These are phyloP conservation scores for Saksenaea oblongispora DNA, from an alignment of 371 early-diverging fungal species.

Conservation along the genomic window DNA sequence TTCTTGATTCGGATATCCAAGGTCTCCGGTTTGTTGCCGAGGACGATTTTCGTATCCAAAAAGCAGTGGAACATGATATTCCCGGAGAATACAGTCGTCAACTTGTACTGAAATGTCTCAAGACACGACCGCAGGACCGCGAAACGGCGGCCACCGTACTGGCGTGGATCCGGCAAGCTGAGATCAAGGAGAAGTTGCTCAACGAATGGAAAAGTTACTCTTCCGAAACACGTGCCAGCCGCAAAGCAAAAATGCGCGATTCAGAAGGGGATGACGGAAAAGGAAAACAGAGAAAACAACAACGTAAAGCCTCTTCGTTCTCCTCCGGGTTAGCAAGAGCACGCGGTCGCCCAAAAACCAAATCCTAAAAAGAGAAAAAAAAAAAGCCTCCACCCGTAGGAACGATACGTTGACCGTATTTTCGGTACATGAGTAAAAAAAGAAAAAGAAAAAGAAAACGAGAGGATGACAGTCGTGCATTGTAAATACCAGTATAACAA, in stretches of 20 bases:
- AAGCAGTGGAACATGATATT: conserved; percentile 56
- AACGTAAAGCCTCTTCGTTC: neutral
- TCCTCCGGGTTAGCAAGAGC: neutral
- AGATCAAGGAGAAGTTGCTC: conserved; percentile 31
- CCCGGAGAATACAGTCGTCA: conserved; percentile 51
- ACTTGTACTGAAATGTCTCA: conserved; percentile 51
- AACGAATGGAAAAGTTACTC: conserved; percentile 55
- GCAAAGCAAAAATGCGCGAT: conserved; percentile 33
- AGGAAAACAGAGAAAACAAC: neutral
- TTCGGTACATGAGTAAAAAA: neutral
- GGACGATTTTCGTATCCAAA: conserved; percentile 58
- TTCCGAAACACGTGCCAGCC: conserved; percentile 38
- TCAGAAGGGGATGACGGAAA: conserved; percentile 13
- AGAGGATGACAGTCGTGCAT: neutral
- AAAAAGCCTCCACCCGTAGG: conserved; percentile 19
- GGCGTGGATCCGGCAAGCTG: conserved; percentile 43
- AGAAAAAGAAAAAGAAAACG: too few relatives aligned
- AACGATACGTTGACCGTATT: conserved; percentile 1
- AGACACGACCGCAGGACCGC: conserved; percentile 52
- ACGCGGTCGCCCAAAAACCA: conserved; percentile 12
- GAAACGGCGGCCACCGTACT: conserved; percentile 47
- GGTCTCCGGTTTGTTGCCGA: conserved; percentile 61
- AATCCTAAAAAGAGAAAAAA: conserved; percentile 23
- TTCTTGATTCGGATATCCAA: conserved; percentile 65
- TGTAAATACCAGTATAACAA: neutral